phyloP scores from a whole-genome alignment of 1,284 basidiomycete species.

The Cerrena zonata region DNA sequence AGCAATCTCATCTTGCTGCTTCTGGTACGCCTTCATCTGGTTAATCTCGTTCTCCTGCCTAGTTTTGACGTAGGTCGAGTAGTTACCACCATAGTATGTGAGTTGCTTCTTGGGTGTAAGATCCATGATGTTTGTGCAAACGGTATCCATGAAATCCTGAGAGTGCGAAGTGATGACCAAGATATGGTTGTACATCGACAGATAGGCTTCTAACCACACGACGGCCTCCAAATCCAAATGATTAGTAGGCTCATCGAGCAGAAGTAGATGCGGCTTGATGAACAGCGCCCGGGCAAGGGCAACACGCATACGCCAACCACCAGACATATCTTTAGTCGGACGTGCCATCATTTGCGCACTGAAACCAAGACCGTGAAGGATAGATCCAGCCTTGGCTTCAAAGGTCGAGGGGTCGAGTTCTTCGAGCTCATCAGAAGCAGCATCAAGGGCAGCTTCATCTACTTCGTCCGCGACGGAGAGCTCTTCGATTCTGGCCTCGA shows the following conservation, averaged over 20 bases:
- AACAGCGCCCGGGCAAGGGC: conserved; percentile 94
- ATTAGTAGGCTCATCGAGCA: conserved; percentile 87
- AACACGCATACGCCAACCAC: conserved; percentile 99
- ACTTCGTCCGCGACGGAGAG: conserved; percentile 84
- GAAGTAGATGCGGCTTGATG: conserved; percentile 89
- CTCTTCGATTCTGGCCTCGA: conserved; percentile 93
- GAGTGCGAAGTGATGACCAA: conserved; percentile 95
- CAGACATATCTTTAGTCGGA: conserved; percentile 96
- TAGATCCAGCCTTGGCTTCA: conserved; percentile 91
- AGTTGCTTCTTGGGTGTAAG: conserved; percentile 84
- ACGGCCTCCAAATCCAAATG: conserved; percentile 95
- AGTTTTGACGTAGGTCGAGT: conserved; percentile 92
- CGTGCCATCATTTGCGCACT: conserved; percentile 88
- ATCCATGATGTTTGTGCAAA: conserved; percentile 98
- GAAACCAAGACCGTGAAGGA: conserved; percentile 96
- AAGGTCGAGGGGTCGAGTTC: conserved; percentile 95
- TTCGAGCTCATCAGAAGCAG: conserved; percentile 93
- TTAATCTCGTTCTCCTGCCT: conserved; percentile 97
- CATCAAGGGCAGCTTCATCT: conserved; percentile 81
- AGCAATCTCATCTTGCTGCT: conserved; percentile 96
- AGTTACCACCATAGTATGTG: conserved; percentile 94
- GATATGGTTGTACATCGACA: conserved; percentile 97
- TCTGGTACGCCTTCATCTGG: conserved; percentile 97
- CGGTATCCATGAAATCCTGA: conserved; percentile 96
- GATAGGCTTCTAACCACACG: conserved; percentile 97